Evolutionary conservation across 108 stramenopile species (phyloP).

Genomic region (Aurantiochytrium sp.): DNA sequence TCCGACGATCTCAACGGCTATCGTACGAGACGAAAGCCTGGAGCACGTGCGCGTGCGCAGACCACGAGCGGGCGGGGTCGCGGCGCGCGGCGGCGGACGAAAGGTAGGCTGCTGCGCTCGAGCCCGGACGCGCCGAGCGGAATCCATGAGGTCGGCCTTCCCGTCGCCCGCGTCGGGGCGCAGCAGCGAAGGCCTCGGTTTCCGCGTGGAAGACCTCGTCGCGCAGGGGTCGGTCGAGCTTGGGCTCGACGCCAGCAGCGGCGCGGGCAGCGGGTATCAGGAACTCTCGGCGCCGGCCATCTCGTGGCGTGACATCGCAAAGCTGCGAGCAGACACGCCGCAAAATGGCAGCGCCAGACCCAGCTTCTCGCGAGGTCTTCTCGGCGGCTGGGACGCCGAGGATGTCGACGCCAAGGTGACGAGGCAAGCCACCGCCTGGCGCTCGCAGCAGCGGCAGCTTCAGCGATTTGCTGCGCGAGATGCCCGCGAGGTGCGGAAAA

Average conservation of each 20-base stretch:
- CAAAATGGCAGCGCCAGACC: background rate
- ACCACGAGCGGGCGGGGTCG: too few relatives aligned
- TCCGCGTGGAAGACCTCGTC: background rate
- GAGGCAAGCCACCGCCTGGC: background rate
- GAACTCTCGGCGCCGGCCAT: background rate
- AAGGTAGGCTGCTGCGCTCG: too few relatives aligned
- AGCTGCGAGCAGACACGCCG: background rate
- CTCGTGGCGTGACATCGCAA: background rate
- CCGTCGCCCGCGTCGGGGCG: background rate
- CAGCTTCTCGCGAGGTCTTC: background rate
- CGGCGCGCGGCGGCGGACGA: too few relatives aligned
- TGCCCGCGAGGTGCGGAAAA: too few relatives aligned
- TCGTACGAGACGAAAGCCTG: too few relatives aligned
- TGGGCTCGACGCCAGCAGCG: background rate
- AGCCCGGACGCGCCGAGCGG: too few relatives aligned
- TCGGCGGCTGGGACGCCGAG: background rate
- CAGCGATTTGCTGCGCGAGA: too few relatives aligned
- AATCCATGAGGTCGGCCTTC: background rate
- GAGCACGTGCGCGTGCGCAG: too few relatives aligned
- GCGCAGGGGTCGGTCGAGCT: background rate
- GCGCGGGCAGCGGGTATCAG: background rate
- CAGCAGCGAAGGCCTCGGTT: background rate
- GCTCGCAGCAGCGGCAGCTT: too few relatives aligned
- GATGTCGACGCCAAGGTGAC: background rate
- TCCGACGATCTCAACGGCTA: too few relatives aligned